These are phyloP conservation scores for Ramalina peruviana DNA, from an alignment of 495 filamentous ascomycete genomes.

Conservation along the genomic window DNA sequence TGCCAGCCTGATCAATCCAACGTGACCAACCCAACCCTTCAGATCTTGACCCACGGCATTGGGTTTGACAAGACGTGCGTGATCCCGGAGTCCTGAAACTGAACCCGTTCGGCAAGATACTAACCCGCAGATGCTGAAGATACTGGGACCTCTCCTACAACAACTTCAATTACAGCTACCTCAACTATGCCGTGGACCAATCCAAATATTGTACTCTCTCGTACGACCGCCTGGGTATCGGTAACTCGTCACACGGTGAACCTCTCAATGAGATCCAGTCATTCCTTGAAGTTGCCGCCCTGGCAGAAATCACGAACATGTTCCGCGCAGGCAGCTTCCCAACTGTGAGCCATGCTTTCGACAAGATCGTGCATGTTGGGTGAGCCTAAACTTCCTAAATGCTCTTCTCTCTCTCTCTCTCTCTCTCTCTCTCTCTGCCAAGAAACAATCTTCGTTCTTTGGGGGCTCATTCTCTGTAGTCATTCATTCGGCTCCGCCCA, in stretches of 20 bases:
- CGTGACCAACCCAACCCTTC: conserved; percentile 26
- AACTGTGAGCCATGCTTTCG: conserved; percentile 21
- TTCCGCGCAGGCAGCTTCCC: conserved; percentile 30
- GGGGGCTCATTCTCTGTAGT: conserved; percentile 10
- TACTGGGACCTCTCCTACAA: conserved; percentile 48
- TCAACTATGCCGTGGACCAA: conserved; percentile 35
- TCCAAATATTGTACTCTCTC: conserved; percentile 40
- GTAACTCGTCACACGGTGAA: conserved; percentile 39
- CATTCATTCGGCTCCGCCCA: conserved; percentile 32
- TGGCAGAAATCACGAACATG: conserved; percentile 32
- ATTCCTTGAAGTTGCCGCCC: conserved; percentile 35
- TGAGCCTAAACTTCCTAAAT: not conserved
- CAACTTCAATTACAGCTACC: conserved; percentile 42
- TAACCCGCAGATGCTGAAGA: conserved; percentile 15
- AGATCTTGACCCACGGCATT: conserved; percentile 49
- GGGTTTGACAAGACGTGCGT: conserved; percentile 40
- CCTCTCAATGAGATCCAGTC: conserved; percentile 40
- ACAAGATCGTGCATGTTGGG: conserved; percentile 41
- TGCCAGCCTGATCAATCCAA: conserved; percentile 23
- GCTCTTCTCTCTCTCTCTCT: not conserved
- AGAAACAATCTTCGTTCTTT: not conserved
- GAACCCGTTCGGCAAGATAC: not conserved
- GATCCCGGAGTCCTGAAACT: no score
- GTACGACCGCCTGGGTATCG: conserved; percentile 46
- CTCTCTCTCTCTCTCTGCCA: not conserved